Percentiles rank a stretch among this genome's conserved stretches.
Evolutionary conservation across 805 yeast species (phyloP).

Genomic region (Cephaloascus fragrans): DNA sequence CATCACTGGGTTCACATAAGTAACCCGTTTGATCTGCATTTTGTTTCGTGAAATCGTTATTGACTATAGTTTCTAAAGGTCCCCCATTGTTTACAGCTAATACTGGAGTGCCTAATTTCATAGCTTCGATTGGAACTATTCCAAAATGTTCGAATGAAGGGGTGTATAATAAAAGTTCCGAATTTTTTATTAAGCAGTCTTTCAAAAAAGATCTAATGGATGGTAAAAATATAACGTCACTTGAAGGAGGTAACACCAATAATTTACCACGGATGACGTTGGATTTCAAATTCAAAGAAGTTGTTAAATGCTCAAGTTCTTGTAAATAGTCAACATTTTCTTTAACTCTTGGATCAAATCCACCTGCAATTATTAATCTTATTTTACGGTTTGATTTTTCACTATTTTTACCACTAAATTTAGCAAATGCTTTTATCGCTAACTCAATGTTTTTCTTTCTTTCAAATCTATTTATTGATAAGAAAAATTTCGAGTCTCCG

Average conservation of each 20-base stretch:
- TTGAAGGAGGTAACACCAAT: slow-evolving; percentile 20
- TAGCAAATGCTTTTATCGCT: slow-evolving; percentile 62
- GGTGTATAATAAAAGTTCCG: slow-evolving; percentile 69
- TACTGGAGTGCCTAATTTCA: slow-evolving; percentile 77
- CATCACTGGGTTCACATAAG: slow-evolving; percentile 36
- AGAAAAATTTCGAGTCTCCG: slow-evolving; percentile 28
- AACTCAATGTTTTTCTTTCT: slow-evolving; percentile 72
- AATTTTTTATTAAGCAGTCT: slow-evolving; percentile 44
- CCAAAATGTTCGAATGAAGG: slow-evolving; percentile 95
- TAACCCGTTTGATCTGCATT: slow-evolving; percentile 49
- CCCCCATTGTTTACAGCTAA: slow-evolving; percentile 88
- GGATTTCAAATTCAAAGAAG: slow-evolving; percentile 30
- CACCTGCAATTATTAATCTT: slow-evolving; percentile 76
- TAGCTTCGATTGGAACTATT: slow-evolving; percentile 93
- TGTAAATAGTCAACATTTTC: slow-evolving; percentile 70
- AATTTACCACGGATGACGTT: slow-evolving; percentile 34
- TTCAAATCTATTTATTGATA: slow-evolving; percentile 87
- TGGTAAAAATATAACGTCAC: slow-evolving; percentile 66
- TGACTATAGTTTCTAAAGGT: slow-evolving; percentile 69
- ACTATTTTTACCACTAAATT: slow-evolving; percentile 20
- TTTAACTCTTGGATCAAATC: slow-evolving; percentile 65
- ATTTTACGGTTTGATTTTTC: slow-evolving; percentile 12
- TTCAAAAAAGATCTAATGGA: slow-evolving; percentile 64
- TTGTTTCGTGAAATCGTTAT: slow-evolving; percentile 9
- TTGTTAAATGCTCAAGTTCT: slow-evolving; percentile 46